Base-by-base conservation (phyloP, 2,329 filamentous ascomycete species). In the Aspergillus udagawae region DNA sequence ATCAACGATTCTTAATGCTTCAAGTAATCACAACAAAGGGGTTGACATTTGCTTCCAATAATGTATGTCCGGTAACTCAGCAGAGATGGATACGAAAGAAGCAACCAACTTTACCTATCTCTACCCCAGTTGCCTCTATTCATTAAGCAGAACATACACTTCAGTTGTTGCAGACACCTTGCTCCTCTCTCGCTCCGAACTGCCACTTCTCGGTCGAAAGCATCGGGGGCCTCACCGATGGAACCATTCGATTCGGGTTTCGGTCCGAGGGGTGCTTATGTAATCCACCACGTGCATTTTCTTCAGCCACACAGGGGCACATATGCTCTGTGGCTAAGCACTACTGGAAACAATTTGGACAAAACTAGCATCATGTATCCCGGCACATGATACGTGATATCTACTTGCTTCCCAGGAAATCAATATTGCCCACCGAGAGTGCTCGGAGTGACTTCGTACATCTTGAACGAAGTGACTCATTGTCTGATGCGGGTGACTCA, bases 401-500 rank as follows among this genome's bases (percentile, higher is more conserved):
- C 20, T 21, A 27, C 20, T 47, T 35, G 14, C 32, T 38, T 38
- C 14, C 5, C 32, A 47, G n/a, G 21, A 9, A 23, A 21, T 14
- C 12, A 25, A 25, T 47, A 23, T 27, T 25, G 21, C 44, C 21
- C 44, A 27, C 12, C 10, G 14, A 47, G 21, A 25, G 21, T 7
- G 21, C 44, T 23, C 14, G 21, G 21, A 25, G 44, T 47, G 23
- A 47, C 21, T 25, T 47, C 5, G 44, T 21, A 25, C 44, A 25
- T 14, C 44, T 17, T 47, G 21, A 25, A 28, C 48, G 17, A 38
- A 23, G 12, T 29, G 17, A 9, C 38, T 41, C 5, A 49, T 25
- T 56, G 21, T 57, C 62, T 62, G 49, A 70, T 70, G 67, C 61
- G 49, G 38, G 56, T 52, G 6, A 25, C 52, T 21, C 48, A 50